Evolutionary conservation across 1,284 basidiomycete genomes (phyloP).

Genomic region (Boletellus sp.): DNA sequence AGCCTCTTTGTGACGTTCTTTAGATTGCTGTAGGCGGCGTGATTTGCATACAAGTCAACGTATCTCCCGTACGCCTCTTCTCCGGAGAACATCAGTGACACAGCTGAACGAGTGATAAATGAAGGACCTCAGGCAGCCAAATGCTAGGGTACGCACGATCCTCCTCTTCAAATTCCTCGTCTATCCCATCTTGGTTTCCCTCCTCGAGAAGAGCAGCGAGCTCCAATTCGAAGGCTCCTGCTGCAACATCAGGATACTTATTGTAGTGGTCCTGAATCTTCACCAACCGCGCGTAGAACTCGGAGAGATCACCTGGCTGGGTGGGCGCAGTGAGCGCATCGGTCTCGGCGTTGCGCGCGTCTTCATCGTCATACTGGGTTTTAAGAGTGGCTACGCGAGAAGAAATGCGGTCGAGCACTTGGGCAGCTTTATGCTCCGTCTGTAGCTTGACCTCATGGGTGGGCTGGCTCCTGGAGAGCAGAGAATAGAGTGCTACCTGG

Average conservation of each 20-base stretch:
- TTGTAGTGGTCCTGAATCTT: constrained; percentile 95
- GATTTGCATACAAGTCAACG: constrained; percentile 88
- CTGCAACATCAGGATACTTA: constrained; percentile 87
- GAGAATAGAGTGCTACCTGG: constrained; percentile 67
- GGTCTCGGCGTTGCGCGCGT: constrained; percentile 59
- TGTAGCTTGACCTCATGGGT: constrained; percentile 68
- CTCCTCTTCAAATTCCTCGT: constrained; percentile 74
- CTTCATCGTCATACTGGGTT: constrained; percentile 72
- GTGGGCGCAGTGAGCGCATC: constrained; percentile 54
- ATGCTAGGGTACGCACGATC: constrained; percentile 57
- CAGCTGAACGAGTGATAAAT: constrained; percentile 48
- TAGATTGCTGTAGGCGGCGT: constrained; percentile 88
- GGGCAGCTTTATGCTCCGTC: constrained; percentile 83
- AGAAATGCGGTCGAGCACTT: constrained; percentile 80
- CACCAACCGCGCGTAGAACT: constrained; percentile 92
- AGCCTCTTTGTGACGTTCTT: constrained; percentile 77
- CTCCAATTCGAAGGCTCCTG: constrained; percentile 78
- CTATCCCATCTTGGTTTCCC: constrained; percentile 60
- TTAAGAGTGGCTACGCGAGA: constrained; percentile 66
- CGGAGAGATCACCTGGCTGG: constrained; percentile 74
- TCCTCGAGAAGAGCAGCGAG: constrained; percentile 77
- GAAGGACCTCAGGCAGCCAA: constrained; percentile 1
- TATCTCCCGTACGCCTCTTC: constrained; percentile 96
- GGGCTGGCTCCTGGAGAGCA: constrained; percentile 61
- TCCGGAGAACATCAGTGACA: constrained; percentile 89